Base-by-base conservation (phyloP, 257 asterid species). In the Jasminum sambac region DNA sequence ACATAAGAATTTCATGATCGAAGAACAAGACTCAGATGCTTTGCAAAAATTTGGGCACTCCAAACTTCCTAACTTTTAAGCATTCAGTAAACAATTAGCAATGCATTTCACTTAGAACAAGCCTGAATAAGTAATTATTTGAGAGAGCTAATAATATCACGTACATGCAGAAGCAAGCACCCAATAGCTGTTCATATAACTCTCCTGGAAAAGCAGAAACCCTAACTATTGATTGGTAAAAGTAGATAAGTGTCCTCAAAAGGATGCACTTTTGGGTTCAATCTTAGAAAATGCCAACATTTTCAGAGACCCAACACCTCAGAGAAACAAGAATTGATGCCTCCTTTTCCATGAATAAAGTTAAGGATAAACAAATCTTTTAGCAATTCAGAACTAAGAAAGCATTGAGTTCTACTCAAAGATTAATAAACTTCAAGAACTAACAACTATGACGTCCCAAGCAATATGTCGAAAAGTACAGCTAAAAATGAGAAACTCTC, bases 401-500 rank as follows among this genome's bases (percentile, higher is more conserved):
- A 71, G 44, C 52, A 61, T 38, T 44, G 26, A 62, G 39, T 60
- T 13, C 17, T 40, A n/a, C 55, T 37, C 62, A 24, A 30, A 40
- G 10, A 69, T 43, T 41, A 44, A 52, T 58, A 73, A 72, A 69
- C 41, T 64, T 52, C n/a, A 24, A 52, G 60, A 76, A 38, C 39
- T 63, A 62, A 60, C 64, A 8, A 55, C 23, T 30, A 9, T 57
- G 26, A 48, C 36, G 63, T 38, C 59, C 66, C 17, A 19, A 64
- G 41, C 48, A 44, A 40, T 40, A 70, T 36, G 26, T 61, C 30
- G 25, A 5, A 38, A 43, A 67, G 43, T 26, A 36, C 69, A 61
- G 39, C 63, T 21, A 36, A 70, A 71, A 71, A 19, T 41, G 69
- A 72, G 42, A 64, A 63, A 65, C 11, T 59, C 86, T 85, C 85